Base-by-base conservation (phyloP, 1,284 basidiomycete genomes). In the Earliella scabrosa region DNA sequence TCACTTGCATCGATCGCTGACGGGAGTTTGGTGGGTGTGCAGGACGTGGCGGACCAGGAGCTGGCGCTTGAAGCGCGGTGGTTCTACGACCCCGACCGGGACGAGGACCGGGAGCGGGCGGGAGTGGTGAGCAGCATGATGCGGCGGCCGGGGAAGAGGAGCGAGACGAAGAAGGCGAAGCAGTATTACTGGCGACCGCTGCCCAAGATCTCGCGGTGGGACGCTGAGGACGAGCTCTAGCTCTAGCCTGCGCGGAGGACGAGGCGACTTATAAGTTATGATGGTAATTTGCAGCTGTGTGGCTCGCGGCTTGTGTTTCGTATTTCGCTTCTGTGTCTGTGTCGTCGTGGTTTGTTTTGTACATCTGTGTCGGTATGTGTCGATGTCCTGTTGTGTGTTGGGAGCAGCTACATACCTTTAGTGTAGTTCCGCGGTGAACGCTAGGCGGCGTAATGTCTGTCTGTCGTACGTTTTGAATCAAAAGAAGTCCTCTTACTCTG, bases 101-200 rank as follows among this genome's bases (percentile, higher is more conserved):
- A 92, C 64, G 77, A 80, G 59, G 88, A 92, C 68, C 74, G 76
- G 56, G 89, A 90, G 57, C 79, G 89, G 14, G 88, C 88, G 39
- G 71, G 73, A 56, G 70, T 91, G 50, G 79, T 90, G 50, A 71
- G 75, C 58, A 85, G 82, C 57, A 83, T 90, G 76, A 88, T 90
- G 86, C 87, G 87, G 2, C 82, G 87, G 16, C 81, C 85, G 18
- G 86, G 78, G 53, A 90, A 90, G 72, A 73, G 90, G 54, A 84
- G 72, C 47, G 87, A 83, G 71, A 90, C 88, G 68, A 90, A 85
- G 78, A 87, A 88, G 73, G 87, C 86, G 59, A 92, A 92, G 70
- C 87, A 90, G 69, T 92, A 92, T 73, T 92, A 91, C 71, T 92
- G 85, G 75, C 79, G 78, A 36, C 89, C 89, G 13, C 56, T 72